phyloP scores from a whole-genome alignment of 306 rosid genomes.

The Malus fusca region DNA sequence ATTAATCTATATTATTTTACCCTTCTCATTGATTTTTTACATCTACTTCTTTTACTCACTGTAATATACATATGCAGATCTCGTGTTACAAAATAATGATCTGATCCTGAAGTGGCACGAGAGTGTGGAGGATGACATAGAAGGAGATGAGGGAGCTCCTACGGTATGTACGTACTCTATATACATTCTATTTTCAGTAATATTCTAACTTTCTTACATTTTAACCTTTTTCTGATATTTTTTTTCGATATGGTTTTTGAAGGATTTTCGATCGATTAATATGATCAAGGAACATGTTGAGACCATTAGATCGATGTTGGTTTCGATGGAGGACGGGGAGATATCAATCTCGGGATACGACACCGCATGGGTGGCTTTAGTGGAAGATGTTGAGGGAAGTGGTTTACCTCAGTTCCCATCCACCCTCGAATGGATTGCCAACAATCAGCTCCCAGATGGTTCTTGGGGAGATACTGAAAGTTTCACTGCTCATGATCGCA shows the following conservation, averaged over 20 bases:
- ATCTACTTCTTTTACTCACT: background rate
- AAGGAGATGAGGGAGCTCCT: conserved; percentile 21
- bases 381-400: conserved; percentile 43
- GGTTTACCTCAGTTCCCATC: conserved; percentile 63
- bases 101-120: conserved; percentile 56
- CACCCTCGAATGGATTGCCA: conserved; percentile 65
- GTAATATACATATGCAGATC: conserved; percentile 13
- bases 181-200: too few relatives aligned
- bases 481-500: conserved; percentile 71
- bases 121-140: conserved; percentile 54
- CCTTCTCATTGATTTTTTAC: background rate
- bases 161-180: conserved; percentile 16
- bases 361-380: conserved; percentile 93
- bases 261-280: conserved; percentile 13
- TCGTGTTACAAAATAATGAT: conserved; percentile 40
- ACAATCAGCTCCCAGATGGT: conserved; percentile 68
- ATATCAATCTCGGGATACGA: conserved; percentile 73
- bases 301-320: conserved; percentile 40
- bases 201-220: conserved; percentile 7
- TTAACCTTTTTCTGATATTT: background rate
- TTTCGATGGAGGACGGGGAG: conserved; percentile 68
- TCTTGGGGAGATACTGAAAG: conserved; percentile 76
- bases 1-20: background rate
- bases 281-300: conserved; percentile 38
- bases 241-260: background rate